Evolutionary conservation across 106 monocot species (phyloP).

Genomic region (Allium sativum): DNA sequence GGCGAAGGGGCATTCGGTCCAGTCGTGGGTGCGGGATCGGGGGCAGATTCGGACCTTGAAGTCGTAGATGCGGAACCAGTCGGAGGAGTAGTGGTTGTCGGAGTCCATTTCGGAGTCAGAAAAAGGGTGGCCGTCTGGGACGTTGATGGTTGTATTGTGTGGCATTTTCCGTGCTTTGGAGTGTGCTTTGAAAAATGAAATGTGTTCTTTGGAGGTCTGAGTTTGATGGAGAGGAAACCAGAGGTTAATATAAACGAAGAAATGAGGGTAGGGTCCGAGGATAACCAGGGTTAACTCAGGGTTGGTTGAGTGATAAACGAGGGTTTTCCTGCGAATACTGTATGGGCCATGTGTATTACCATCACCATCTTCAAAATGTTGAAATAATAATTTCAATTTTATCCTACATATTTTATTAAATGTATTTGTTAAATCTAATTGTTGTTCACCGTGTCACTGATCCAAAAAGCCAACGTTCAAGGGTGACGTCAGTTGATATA

Average conservation of each 20-base stretch:
- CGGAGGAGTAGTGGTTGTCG: conserved; percentile 35
- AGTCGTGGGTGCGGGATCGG: conserved; percentile 60
- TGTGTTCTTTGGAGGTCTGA: no score
- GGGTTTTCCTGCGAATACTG: no score
- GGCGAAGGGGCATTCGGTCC: conserved; percentile 70
- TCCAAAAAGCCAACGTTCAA: no score
- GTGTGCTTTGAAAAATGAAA: neutral
- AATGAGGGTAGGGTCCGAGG: neutral
- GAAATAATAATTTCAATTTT: no score
- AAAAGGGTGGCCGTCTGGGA: conserved; percentile 8
- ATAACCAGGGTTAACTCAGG: conserved; percentile 2
- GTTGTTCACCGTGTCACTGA: no score
- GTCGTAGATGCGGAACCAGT: conserved; percentile 87
- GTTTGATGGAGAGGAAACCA: neutral
- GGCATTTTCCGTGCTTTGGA: neutral
- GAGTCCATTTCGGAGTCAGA: neutral
- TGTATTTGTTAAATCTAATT: no score
- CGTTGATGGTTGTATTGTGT: conserved; percentile 14
- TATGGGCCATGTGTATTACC: no score
- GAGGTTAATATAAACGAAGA: neutral
- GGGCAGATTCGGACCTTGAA: conserved; percentile 69
- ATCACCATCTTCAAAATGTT: no score
- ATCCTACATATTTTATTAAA: no score
- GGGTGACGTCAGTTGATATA: no score
- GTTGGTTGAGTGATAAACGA: no score